Conservation (phyloP, 108 stramenopile species). For the Cyclostephanos invisitatus region DNA sequence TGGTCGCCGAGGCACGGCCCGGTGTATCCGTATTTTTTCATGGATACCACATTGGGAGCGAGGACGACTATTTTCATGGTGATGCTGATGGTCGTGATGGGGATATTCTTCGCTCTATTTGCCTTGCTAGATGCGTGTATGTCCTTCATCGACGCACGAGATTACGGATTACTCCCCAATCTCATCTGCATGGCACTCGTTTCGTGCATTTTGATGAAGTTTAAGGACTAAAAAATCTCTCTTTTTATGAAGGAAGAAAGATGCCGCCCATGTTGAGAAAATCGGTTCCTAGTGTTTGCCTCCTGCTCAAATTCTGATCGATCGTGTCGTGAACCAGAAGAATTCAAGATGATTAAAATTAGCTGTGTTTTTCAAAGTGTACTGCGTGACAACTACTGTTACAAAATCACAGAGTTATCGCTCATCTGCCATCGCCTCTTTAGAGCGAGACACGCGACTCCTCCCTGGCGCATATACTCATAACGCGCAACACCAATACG, state of each 20-base stretch:
- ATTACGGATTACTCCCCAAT: slow-evolving; percentile 29
- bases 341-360: no score
- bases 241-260: not conserved
- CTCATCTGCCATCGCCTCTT: no score
- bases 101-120: slow-evolving; percentile 53
- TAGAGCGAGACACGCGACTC: no score
- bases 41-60: slow-evolving; percentile 64
- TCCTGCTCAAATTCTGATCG: no score
- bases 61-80: slow-evolving; percentile 51
- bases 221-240: slow-evolving; percentile 25
- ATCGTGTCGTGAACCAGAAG: no score
- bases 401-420: no score
- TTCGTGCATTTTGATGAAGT: slow-evolving; percentile 37
- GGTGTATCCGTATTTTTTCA: slow-evolving; percentile 64
- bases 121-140: slow-evolving; percentile 31
- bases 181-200: slow-evolving; percentile 13
- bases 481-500: no score
- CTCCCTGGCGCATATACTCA: no score
- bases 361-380: no score
- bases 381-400: no score
- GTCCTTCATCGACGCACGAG: slow-evolving; percentile 14
- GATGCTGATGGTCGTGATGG: slow-evolving; percentile 44
- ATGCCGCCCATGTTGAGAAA: no score
- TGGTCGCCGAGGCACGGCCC: slow-evolving; percentile 52
- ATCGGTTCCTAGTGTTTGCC: no score